Evolutionary conservation across 2,329 filamentous ascomycete genomes (phyloP).

Genomic region (Ophiostoma sp.): DNA sequence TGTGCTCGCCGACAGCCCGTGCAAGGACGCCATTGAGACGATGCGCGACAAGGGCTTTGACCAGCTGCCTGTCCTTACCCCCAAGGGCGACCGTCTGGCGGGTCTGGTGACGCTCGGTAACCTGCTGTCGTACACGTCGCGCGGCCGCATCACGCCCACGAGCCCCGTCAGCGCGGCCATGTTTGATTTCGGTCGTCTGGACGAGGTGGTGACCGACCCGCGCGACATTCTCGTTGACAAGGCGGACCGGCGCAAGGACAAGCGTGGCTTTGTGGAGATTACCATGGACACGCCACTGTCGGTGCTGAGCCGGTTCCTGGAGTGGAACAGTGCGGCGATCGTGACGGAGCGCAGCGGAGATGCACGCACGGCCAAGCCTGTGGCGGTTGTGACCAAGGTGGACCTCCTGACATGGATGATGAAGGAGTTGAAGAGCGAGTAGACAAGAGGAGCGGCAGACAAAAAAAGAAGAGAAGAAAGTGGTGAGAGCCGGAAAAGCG

Average conservation of each 20-base stretch:
- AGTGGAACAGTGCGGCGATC: constrained; percentile 96
- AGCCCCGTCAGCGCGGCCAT: constrained; percentile 83
- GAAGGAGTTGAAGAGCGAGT: constrained; percentile 52
- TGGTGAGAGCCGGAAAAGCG: neutral
- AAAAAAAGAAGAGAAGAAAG: neutral
- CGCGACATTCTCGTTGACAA: constrained; percentile 54
- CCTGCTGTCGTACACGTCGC: constrained; percentile 84
- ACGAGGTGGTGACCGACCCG: constrained; percentile 89
- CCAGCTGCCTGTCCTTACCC: constrained; percentile 84
- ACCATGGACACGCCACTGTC: constrained; percentile 84
- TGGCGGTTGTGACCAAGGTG: constrained; percentile 94
- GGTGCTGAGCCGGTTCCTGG: constrained; percentile 86
- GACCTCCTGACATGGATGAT: constrained; percentile 93
- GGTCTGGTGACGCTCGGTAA: constrained; percentile 95
- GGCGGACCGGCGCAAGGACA: constrained; percentile 36
- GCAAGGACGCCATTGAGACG: constrained; percentile 88
- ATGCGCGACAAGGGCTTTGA: constrained; percentile 99
- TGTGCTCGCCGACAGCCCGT: constrained; percentile 67
- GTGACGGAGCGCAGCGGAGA: constrained; percentile 74
- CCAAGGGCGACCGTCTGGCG: constrained; percentile 70
- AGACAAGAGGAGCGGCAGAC: neutral
- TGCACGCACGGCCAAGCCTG: constrained; percentile 66
- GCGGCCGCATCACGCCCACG: constrained; percentile 72
- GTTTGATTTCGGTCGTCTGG: constrained; percentile 89
- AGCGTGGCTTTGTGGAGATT: constrained; percentile 86